A percentile compares a stretch with the other conserved stretches of the same genome.
Evolutionary conservation across 2,329 filamentous ascomycete genomes (phyloP).

Genomic region (Xylariaceae sp.): DNA sequence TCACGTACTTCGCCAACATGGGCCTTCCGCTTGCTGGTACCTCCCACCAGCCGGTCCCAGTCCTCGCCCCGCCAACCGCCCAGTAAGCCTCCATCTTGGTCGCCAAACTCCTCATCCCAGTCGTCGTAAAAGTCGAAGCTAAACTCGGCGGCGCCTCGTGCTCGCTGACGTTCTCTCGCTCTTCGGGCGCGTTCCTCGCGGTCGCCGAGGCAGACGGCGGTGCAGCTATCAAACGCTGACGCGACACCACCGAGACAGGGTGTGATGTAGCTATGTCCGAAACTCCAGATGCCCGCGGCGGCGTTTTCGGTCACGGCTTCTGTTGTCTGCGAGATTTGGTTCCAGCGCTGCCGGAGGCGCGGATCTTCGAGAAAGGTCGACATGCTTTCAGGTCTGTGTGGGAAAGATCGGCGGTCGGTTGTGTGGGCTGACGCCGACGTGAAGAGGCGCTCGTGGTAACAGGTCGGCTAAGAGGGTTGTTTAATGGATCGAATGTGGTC

Average conservation of each 20-base stretch:
- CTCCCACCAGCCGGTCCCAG: constrained; percentile 74
- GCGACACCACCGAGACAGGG: constrained; percentile 70
- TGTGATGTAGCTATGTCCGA: constrained; percentile 77
- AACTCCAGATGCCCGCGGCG: constrained; percentile 85
- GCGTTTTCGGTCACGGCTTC: constrained; percentile 87
- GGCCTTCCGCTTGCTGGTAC: constrained; percentile 44
- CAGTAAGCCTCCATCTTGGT: constrained; percentile 49
- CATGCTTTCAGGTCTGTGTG: constrained; percentile 33
- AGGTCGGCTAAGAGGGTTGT: no score
- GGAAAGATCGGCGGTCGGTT: background rate
- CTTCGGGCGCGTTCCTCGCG: constrained; percentile 70
- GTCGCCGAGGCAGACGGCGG: constrained; percentile 63
- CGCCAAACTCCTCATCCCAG: constrained; percentile 65
- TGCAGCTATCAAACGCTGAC: constrained; percentile 65
- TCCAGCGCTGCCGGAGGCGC: constrained; percentile 86
- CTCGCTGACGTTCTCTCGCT: constrained; percentile 56
- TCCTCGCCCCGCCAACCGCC: constrained; percentile 76
- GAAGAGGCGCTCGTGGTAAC: no score
- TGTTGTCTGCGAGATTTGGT: constrained; percentile 85
- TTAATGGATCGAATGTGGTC: no score
- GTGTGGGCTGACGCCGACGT: no score
- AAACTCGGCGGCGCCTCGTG: constrained; percentile 63
- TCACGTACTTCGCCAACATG: constrained; percentile 24
- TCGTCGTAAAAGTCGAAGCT: constrained; percentile 98
- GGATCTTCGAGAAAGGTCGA: constrained; percentile 66